Base-by-base conservation (phyloP, 2,329 filamentous ascomycete genomes). In the Xylaria digitata region DNA sequence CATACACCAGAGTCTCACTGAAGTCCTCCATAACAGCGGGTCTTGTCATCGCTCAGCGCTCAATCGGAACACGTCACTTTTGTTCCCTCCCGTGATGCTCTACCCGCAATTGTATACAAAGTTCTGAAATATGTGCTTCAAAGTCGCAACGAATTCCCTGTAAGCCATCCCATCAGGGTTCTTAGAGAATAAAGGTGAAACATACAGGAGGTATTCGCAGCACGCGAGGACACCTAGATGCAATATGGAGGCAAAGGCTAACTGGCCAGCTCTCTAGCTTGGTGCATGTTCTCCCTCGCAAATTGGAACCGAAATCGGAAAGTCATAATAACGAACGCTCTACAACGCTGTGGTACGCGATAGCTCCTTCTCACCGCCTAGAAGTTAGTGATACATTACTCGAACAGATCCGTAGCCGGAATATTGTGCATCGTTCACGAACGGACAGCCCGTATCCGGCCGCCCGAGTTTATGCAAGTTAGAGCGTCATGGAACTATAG, bases 281-380 rank as follows among this genome's bases (percentile, higher is more conserved):
- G 34, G 21, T 48, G 45, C 37, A 53, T 61, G 15, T 34, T 45
- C 11, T 55, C n/a, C 13, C 19, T 55, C 53, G 37, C 54, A 21
- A 57, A 46, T 45, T 57, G 54, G 9, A 26, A 21, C 46, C 53
- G 48, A 54, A 40, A n/a, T 34, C 57, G 52, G 45, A 46, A 52
- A 57, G 49, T 21, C 30, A 15, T 40, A 15, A 57, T 32, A 40
- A 40, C 46, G n/a, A 46, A 21, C 34, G 37, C 48, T 19, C 23
- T 34, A 17, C 4, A 15, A 32, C 17, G 26, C 32, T 46, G 21
- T 52, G 40, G 1, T 19, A 61, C 37, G 37, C 6, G 13, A 8
- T n/a, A 50, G 23, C 13, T 45, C 45, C 54, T 17, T 32, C 30
- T 59, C 63, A 66, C 65, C 54, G 65, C 65, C 55, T 52, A 15